phyloP scores from a whole-genome alignment of 2,329 filamentous ascomycete species.

The Penicillium sp. region DNA sequence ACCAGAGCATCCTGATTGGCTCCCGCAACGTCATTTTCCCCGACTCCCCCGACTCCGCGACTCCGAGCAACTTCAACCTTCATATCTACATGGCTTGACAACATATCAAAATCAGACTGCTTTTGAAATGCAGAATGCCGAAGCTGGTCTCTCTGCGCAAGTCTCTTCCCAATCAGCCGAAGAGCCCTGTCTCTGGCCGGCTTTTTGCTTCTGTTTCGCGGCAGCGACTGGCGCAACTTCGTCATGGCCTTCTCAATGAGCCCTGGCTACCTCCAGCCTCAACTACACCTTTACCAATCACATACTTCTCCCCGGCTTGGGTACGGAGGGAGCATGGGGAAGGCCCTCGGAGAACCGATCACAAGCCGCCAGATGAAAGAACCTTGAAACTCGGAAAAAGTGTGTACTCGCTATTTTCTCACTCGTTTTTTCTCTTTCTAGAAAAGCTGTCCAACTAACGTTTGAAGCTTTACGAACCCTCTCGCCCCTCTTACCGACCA shows the following conservation, averaged over 20 bases:
- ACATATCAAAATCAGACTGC: constrained; percentile 6
- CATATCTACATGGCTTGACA: constrained; percentile 18
- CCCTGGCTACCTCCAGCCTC: constrained; percentile 34
- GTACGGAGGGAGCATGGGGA: constrained; percentile 23
- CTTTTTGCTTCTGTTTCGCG: constrained; percentile 30
- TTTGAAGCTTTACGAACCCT: constrained; percentile 57
- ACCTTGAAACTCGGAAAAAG: constrained; percentile 63
- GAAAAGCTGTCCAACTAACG: background rate
- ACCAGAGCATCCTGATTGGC: constrained; percentile 18
- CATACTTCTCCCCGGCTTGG: constrained; percentile 30
- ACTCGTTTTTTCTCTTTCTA: background rate
- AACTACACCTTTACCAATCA: constrained; percentile 13
- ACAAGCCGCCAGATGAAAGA: constrained; percentile 58
- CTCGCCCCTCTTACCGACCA: constrained; percentile 62
- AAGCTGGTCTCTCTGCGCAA: constrained; percentile 23
- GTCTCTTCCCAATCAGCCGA: constrained; percentile 12
- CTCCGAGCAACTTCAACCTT: constrained; percentile 7
- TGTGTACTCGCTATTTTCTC: constrained; percentile 34
- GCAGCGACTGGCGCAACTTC: constrained; percentile 38
- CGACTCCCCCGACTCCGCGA: constrained; percentile 8
- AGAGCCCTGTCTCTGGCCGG: constrained; percentile 17
- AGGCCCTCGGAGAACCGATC: constrained; percentile 33
- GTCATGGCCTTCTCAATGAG: constrained; percentile 38
- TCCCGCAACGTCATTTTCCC: constrained; percentile 5
- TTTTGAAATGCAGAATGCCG: constrained; percentile 27